A percentile compares a stretch with the other conserved stretches of the same genome.
Conservation (phyloP, 331 rosid genomes). For the Acacia pycnantha region DNA sequence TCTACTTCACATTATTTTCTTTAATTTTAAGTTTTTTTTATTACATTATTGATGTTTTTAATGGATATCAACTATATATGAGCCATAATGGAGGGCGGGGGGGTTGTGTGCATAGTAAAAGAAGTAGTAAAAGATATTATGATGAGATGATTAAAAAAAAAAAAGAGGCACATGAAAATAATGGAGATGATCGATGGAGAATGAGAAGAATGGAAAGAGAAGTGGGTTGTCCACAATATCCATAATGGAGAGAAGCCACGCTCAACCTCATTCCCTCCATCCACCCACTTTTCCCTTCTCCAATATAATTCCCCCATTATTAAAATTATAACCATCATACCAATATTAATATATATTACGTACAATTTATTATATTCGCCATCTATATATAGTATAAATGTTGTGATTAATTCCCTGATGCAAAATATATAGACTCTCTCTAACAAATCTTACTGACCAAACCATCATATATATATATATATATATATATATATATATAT, state of each 20-base stretch:
- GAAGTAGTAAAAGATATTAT: neutral
- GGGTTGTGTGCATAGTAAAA: neutral
- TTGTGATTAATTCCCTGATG: neutral
- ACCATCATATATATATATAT: too few species aligned
- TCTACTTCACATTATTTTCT: too few species aligned
- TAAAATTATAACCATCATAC: neutral
- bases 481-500: too few species aligned
- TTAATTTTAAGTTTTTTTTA: neutral
- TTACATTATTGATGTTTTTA: too few species aligned
- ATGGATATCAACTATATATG: neutral
- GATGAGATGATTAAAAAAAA: neutral
- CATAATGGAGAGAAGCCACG: constrained; percentile 13
- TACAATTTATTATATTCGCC: neutral
- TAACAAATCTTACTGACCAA: too few species aligned
- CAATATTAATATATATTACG: neutral
- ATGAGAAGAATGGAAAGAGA: neutral
- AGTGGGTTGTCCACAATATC: constrained; percentile 4
- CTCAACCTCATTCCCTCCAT: neutral
- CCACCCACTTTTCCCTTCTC: neutral
- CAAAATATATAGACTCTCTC: neutral
- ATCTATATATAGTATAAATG: neutral
- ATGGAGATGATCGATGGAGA: constrained; percentile 7
- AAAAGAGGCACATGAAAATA: neutral
- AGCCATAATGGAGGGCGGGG: neutral
- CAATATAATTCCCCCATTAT: neutral